phyloP scores from a whole-genome alignment of 1,284 basidiomycete species.

The Garcileccinum viscosum region DNA sequence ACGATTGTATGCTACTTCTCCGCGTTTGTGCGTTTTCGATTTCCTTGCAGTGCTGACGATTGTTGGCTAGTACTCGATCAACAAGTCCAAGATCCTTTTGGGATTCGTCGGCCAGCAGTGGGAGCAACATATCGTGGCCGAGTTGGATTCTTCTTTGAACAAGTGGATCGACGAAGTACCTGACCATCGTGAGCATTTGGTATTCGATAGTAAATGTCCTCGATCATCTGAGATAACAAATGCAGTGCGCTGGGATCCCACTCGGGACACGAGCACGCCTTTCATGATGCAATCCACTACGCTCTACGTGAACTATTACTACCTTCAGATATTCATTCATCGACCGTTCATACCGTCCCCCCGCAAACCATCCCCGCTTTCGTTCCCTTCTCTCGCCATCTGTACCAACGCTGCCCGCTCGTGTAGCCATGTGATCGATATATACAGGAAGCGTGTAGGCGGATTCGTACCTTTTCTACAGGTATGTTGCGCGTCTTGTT shows the following conservation, averaged over 20 bases:
- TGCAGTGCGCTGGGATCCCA: constrained; percentile 77
- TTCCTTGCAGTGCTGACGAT: constrained; percentile 3
- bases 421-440: constrained; percentile 74
- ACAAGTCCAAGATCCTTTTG: constrained; percentile 65
- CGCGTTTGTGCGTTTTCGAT: not conserved
- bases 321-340: constrained; percentile 80
- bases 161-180: constrained; percentile 80
- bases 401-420: constrained; percentile 84
- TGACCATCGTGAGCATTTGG: constrained; percentile 56
- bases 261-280: constrained; percentile 53
- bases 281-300: constrained; percentile 76
- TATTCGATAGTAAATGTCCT: not conserved
- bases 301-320: constrained; percentile 76
- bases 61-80: constrained; percentile 68
- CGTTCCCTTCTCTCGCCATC: constrained; percentile 79
- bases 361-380: constrained; percentile 58
- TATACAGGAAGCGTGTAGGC: constrained; percentile 46
- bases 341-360: constrained; percentile 81
- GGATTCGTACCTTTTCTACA: constrained; percentile 47
- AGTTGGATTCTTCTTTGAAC: constrained; percentile 78
- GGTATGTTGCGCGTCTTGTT: constrained; percentile 29
- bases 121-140: constrained; percentile 75
- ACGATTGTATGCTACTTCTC: constrained; percentile 58
- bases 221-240: constrained; percentile 3
- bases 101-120: constrained; percentile 64